phyloP scores from a whole-genome alignment of 2,329 filamentous ascomycete genomes.

The Sclerotinia glacialis region DNA sequence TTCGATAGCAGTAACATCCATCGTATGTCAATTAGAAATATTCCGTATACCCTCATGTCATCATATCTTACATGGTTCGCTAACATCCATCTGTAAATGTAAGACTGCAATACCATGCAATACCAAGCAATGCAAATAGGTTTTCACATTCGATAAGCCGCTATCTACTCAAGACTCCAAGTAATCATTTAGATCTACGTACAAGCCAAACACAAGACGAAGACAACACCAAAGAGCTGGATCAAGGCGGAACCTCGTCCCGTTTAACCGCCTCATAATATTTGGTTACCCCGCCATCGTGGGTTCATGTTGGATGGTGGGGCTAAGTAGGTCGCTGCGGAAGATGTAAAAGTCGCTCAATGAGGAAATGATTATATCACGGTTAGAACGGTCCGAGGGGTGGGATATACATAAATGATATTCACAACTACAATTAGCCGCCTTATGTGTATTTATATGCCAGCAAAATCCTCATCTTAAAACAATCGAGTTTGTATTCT shows the following conservation, averaged over 20 bases:
- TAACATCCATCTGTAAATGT: neutral
- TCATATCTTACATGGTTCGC: conserved; percentile 4
- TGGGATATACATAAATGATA: conserved; percentile 9
- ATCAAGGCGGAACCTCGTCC: conserved; percentile 11
- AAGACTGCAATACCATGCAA: conserved; percentile 2
- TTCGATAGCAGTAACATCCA: conserved; percentile 55
- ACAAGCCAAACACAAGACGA: neutral
- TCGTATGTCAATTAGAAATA: conserved; percentile 54
- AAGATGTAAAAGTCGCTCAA: conserved; percentile 24
- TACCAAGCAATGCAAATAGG: conserved; percentile 8
- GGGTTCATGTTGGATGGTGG: conserved; percentile 21
- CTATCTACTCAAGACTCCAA: neutral
- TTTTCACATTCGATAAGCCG: neutral
- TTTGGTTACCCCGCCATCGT: conserved; percentile 13
- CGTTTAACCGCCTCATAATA: conserved; percentile 12
- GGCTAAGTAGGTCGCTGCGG: conserved; percentile 21
- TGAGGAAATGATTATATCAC: conserved; percentile 26
- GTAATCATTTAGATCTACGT: neutral
- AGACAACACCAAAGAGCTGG: conserved; percentile 15
- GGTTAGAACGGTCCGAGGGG: conserved; percentile 34
- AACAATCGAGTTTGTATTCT: neutral
- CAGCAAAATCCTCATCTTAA: neutral
- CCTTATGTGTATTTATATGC: conserved; percentile 21
- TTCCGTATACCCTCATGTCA: neutral
- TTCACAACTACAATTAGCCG: conserved; percentile 13